These are phyloP conservation scores for Fusarium poae DNA, from an alignment of 2,329 filamentous ascomycete species.

Conservation along the genomic window DNA sequence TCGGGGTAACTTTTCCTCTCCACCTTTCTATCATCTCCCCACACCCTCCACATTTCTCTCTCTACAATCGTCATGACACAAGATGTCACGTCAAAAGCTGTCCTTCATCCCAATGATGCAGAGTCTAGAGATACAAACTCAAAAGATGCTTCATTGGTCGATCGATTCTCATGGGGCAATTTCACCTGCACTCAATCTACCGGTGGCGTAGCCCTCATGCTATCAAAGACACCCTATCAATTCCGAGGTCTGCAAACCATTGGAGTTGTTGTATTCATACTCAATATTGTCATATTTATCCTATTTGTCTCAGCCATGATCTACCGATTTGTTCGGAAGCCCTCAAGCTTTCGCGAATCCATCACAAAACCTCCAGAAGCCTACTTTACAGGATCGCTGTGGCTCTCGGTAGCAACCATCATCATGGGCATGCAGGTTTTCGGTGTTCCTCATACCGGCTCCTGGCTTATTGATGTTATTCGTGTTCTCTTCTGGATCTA, in stretches of 20 bases:
- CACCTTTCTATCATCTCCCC: not conserved
- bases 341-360: not conserved
- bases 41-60: not conserved
- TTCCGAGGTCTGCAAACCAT: slow-evolving; percentile 1
- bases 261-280: not conserved
- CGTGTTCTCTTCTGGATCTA: slow-evolving; percentile 5
- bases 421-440: slow-evolving; percentile 22
- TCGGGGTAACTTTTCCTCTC: not conserved
- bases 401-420: slow-evolving; percentile 11
- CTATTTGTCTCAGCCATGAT: not conserved
- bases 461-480: not conserved
- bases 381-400: not conserved
- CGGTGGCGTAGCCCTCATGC: slow-evolving; percentile 14
- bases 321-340: not conserved
- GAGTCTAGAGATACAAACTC: not conserved
- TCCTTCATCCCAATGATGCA: not conserved
- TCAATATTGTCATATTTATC: not conserved
- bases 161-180: slow-evolving; percentile 16
- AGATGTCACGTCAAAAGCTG: not conserved
- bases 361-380: slow-evolving; percentile 1
- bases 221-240: not conserved
- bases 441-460: slow-evolving; percentile 7
- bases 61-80: not conserved
- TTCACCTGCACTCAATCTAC: slow-evolving; percentile 16
- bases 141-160: not conserved